Evolutionary conservation across 2,329 filamentous ascomycete genomes (phyloP).

Genomic region (Diaporthe vaccinii): DNA sequence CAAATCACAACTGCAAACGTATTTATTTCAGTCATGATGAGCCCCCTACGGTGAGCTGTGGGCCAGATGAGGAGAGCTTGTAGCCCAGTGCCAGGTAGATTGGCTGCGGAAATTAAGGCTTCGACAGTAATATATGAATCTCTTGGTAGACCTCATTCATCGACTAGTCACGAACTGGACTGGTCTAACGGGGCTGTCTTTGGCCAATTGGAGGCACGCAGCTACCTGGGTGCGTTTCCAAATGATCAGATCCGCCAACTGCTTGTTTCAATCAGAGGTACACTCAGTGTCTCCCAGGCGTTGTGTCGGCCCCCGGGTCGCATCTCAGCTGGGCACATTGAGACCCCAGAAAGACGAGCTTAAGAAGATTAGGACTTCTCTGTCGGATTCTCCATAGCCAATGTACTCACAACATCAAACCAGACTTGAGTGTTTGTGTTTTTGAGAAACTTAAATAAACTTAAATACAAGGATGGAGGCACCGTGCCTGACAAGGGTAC

Average conservation of each 20-base stretch:
- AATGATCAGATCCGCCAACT: neutral
- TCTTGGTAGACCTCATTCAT: neutral
- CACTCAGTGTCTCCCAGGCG: neutral
- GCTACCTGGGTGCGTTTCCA: neutral
- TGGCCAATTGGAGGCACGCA: neutral
- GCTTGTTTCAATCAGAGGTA: slow-evolving; percentile 7
- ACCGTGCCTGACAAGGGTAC: neutral
- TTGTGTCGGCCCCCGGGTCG: neutral
- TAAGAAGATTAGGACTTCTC: neutral
- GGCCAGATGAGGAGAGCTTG: neutral
- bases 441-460: neutral
- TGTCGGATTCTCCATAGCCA: too few species aligned
- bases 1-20: neutral
- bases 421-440: neutral
- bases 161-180: neutral
- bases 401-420: too few species aligned
- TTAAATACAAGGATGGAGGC: neutral
- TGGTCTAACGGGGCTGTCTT: neutral
- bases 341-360: neutral
- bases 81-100: slow-evolving; percentile 6
- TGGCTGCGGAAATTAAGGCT: slow-evolving; percentile 24
- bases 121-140: neutral
- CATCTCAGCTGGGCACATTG: neutral
- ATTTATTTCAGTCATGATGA: neutral
- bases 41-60: neutral